Conservation (phyloP, 2,329 filamentous ascomycete species). For the Pestalotiopsis sp. region DNA sequence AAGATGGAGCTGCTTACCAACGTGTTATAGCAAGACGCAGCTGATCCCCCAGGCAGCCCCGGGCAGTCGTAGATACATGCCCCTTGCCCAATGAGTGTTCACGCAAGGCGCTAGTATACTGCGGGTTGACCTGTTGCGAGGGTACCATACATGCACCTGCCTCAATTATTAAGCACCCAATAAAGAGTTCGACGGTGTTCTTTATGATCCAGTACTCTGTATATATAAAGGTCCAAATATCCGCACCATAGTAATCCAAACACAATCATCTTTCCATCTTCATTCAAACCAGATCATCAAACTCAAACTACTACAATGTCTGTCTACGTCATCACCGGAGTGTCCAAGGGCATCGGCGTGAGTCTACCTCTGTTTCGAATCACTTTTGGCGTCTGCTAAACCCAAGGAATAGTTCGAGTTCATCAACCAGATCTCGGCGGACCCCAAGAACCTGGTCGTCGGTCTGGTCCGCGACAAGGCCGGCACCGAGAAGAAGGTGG, state of each 20-base stretch:
- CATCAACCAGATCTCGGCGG: slow-evolving; percentile 45
- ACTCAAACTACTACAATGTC: slow-evolving; percentile 17
- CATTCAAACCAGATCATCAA: not conserved
- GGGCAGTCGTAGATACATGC: no score
- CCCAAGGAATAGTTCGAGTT: slow-evolving; percentile 48
- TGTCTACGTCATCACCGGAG: slow-evolving; percentile 24
- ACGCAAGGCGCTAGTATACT: no score
- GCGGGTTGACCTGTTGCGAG: no score
- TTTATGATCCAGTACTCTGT: not conserved
- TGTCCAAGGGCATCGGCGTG: slow-evolving; percentile 25
- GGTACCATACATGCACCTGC: no score
- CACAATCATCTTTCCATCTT: not conserved
- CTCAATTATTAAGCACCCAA: slow-evolving; percentile 5
- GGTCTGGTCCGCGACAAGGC: slow-evolving; percentile 51
- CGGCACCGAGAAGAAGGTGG: slow-evolving; percentile 45
- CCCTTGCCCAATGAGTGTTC: no score
- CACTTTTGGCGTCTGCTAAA: not conserved
- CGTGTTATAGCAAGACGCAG: no score
- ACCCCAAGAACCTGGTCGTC: slow-evolving; percentile 47
- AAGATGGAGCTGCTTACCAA: no score
- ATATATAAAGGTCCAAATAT: not conserved
- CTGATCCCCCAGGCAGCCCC: no score
- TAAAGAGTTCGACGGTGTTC: not conserved
- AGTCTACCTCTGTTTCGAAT: not conserved
- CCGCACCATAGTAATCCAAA: not conserved